Percentiles rank a stretch among this genome's conserved stretches.
phyloP scores from a whole-genome alignment of 305 asterid genomes.

The Galium porrigens region DNA sequence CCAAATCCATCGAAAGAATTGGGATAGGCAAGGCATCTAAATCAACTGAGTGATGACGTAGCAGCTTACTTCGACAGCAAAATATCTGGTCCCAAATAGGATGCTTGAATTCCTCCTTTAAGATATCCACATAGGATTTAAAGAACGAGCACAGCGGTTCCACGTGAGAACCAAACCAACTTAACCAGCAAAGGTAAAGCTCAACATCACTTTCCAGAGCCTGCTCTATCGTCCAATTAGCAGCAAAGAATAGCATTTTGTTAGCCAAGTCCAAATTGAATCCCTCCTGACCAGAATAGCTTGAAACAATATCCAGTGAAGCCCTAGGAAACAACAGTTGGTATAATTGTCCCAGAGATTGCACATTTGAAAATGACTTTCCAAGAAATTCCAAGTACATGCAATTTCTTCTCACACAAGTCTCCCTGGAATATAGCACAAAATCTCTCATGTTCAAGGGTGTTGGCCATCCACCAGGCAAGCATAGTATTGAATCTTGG shows the following conservation, averaged over 20 bases:
- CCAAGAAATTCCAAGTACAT: constrained; percentile 66
- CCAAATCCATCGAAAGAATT: constrained; percentile 41
- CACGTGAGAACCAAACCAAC: constrained; percentile 50
- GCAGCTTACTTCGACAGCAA: constrained; percentile 31
- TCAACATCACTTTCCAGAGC: constrained; percentile 56
- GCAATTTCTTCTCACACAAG: constrained; percentile 56
- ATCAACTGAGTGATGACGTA: constrained; percentile 22
- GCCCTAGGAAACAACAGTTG: constrained; percentile 34
- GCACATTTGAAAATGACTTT: constrained; percentile 29
- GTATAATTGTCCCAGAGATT: constrained; percentile 26
- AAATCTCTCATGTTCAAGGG: constrained; percentile 63
- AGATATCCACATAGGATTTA: constrained; percentile 29
- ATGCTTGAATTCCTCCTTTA: constrained; percentile 51
- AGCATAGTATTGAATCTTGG: constrained; percentile 35
- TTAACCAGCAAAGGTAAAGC: constrained; percentile 59
- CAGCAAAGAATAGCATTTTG: constrained; percentile 57
- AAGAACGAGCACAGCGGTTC: constrained; percentile 46
- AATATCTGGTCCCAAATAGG: constrained; percentile 56
- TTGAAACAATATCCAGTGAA: constrained; percentile 20
- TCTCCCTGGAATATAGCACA: constrained; percentile 44
- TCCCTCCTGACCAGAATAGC: constrained; percentile 19
- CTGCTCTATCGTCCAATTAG: constrained; percentile 85
- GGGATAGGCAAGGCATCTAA: constrained; percentile 27
- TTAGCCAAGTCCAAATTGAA: constrained; percentile 29
- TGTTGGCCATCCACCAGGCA: constrained; percentile 91